phyloP scores from a whole-genome alignment of 805 yeast species.

The Kodamaea hsintzibuensis region DNA sequence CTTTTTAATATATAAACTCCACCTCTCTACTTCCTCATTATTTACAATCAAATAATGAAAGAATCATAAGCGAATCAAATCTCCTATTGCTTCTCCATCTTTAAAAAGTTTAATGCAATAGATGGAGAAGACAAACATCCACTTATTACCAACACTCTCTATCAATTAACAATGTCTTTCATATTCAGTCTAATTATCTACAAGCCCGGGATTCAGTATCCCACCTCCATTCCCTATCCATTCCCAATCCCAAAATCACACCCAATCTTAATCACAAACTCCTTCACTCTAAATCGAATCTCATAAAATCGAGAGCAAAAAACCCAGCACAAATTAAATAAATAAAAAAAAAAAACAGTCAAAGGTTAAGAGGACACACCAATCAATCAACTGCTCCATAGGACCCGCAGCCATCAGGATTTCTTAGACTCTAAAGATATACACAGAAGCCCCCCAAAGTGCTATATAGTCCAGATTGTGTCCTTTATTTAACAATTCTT shows the following conservation, averaged over 20 bases:
- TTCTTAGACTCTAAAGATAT: not conserved
- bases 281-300: not conserved
- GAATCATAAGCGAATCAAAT: not conserved
- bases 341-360: not conserved
- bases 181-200: no score
- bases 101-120: not conserved
- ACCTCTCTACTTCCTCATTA: not conserved
- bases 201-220: no score
- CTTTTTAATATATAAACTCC: not conserved
- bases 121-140: no score
- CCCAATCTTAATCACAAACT: not conserved
- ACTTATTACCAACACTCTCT: no score
- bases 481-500: not conserved
- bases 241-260: not conserved
- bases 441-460: not conserved
- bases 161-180: no score
- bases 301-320: not conserved
- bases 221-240: no score
- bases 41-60: not conserved
- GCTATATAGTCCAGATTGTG: not conserved
- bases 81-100: not conserved
- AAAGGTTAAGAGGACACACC: conserved; percentile 1
- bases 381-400: not conserved
- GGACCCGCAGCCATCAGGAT: not conserved
- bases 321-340: not conserved